phyloP scores from a whole-genome alignment of 78 protist genomes.

The Monosiga brevicollis region DNA sequence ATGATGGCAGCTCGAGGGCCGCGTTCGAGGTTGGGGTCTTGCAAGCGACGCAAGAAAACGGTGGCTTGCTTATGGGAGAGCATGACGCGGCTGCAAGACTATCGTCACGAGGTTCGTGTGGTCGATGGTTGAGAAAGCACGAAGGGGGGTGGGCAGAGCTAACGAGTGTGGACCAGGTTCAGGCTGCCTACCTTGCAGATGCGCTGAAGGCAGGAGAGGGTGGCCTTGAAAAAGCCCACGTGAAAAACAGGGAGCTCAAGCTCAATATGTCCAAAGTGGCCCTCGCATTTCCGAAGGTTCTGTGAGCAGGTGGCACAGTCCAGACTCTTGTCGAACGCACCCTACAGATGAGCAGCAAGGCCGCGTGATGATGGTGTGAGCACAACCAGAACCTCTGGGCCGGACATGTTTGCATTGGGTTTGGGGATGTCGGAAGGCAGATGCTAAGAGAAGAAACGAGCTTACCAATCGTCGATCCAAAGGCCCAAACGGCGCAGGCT shows the following conservation, averaged over 20 bases:
- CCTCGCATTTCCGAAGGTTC: conserved; percentile 77
- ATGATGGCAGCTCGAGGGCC: conserved; percentile 11
- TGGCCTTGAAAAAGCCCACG: conserved; percentile 80
- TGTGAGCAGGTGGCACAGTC: conserved; percentile 60
- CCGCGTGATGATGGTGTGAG: neutral
- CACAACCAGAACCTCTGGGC: neutral
- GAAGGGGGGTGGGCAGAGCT: too few relatives aligned
- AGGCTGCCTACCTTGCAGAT: conserved; percentile 67
- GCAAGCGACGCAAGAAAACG: neutral
- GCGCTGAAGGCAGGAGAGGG: conserved; percentile 52
- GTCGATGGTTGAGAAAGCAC: too few relatives aligned
- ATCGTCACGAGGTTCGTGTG: too few relatives aligned
- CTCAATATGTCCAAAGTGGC: conserved; percentile 90
- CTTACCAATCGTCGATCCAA: conserved; percentile 30
- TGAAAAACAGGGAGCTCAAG: conserved; percentile 95
- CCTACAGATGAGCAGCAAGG: conserved; percentile 19
- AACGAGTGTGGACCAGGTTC: too few relatives aligned
- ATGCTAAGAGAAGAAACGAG: neutral
- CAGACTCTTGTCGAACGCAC: conserved; percentile 25
- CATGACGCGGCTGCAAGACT: conserved; percentile 60
- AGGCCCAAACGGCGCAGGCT: conserved; percentile 19
- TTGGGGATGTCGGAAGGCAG: neutral
- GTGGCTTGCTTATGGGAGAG: conserved; percentile 5
- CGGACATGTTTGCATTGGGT: too few relatives aligned
- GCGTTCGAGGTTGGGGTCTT: conserved; percentile 2